Evolutionary conservation across 768 basidiomycete genomes (phyloP).

Genomic region (Lactarius trivialis): DNA sequence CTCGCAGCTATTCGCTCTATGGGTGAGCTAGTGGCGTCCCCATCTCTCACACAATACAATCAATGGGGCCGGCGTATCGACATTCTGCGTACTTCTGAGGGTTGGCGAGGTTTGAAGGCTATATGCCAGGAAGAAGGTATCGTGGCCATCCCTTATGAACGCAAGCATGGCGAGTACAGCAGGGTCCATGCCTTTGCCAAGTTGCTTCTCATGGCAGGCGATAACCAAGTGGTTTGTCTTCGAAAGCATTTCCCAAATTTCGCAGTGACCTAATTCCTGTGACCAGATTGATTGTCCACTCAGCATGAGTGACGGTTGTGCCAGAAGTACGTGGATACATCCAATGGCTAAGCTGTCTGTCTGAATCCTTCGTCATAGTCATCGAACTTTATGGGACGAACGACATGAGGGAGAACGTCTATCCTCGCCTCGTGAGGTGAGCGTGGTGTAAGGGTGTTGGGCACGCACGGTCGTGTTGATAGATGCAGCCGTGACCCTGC

Average conservation of each 20-base stretch:
- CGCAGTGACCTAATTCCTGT: neutral
- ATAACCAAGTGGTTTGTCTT: slow-evolving; percentile 50
- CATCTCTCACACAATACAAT: slow-evolving; percentile 60
- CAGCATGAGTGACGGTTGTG: slow-evolving; percentile 75
- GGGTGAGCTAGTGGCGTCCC: slow-evolving; percentile 38
- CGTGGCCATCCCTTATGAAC: slow-evolving; percentile 61
- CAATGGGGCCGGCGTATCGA: slow-evolving; percentile 68
- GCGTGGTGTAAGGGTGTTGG: neutral
- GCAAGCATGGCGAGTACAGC: slow-evolving; percentile 53
- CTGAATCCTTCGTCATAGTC: slow-evolving; percentile 31
- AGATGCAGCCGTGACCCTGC: slow-evolving; percentile 47
- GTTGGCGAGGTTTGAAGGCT: slow-evolving; percentile 63
- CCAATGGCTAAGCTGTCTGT: no score
- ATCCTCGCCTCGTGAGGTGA: slow-evolving; percentile 58
- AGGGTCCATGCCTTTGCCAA: slow-evolving; percentile 63
- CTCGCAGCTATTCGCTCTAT: slow-evolving; percentile 48
- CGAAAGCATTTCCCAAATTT: neutral
- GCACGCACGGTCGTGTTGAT: neutral
- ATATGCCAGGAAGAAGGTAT: slow-evolving; percentile 57
- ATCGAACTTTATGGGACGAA: slow-evolving; percentile 59
- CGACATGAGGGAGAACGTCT: slow-evolving; percentile 51
- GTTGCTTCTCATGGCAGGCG: slow-evolving; percentile 52
- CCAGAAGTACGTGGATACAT: slow-evolving; percentile 38
- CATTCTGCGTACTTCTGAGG: slow-evolving; percentile 60
- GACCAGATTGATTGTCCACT: slow-evolving; percentile 63